Evolutionary conservation across 1,284 basidiomycete species (phyloP).

Genomic region (Athelia sp.): DNA sequence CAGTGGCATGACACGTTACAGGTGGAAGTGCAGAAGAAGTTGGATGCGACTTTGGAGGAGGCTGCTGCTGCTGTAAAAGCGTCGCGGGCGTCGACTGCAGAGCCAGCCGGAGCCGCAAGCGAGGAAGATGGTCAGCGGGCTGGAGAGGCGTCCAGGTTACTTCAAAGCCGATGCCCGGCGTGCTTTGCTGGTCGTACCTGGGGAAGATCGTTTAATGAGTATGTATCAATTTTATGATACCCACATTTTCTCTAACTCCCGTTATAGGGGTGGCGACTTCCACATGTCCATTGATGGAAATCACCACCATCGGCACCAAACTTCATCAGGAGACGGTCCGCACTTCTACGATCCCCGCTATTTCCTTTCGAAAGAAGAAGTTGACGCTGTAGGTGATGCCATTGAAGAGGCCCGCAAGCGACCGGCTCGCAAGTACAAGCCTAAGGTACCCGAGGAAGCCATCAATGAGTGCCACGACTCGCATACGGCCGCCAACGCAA

Average conservation of each 20-base stretch:
- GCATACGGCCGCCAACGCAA: conserved; percentile 14
- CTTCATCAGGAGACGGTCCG: neutral
- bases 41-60: neutral
- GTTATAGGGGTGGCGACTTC: neutral
- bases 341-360: neutral
- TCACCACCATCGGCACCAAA: neutral
- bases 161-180: neutral
- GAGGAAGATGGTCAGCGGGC: too few relatives aligned
- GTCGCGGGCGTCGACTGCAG: too few relatives aligned
- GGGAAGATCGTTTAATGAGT: neutral
- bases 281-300: conserved; percentile 1
- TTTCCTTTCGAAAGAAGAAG: conserved; percentile 1
- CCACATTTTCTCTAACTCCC: too few relatives aligned
- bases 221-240: neutral
- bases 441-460: conserved; percentile 5
- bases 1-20: neutral
- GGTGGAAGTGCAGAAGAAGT: neutral
- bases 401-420: neutral
- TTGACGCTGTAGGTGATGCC: conserved; percentile 3
- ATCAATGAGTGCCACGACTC: conserved; percentile 12
- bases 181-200: neutral
- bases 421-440: neutral
- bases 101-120: neutral
- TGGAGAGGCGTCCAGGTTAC: neutral
- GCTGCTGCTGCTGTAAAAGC: neutral